phyloP scores from a whole-genome alignment of 2,329 filamentous ascomycete species.

The Cucurbitaria berberidis region DNA sequence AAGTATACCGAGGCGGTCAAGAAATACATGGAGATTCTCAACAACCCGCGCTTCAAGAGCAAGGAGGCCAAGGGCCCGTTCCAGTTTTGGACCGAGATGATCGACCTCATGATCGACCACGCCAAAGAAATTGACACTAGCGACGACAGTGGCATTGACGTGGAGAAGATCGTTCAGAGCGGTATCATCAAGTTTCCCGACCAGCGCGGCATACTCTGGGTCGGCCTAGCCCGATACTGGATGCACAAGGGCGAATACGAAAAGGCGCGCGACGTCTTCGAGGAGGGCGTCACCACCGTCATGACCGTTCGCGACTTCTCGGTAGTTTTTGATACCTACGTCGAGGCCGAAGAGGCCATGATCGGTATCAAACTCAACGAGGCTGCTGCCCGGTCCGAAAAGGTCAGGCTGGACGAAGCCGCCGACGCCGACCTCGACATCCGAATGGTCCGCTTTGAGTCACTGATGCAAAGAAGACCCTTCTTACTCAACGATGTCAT shows the following conservation, averaged over 20 bases:
- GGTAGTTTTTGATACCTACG: constrained; percentile 93
- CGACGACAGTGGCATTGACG: constrained; percentile 82
- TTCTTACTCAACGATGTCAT: constrained; percentile 97
- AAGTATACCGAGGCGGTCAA: constrained; percentile 90
- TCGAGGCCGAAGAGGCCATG: constrained; percentile 95
- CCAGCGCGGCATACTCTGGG: constrained; percentile 94
- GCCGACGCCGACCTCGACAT: constrained; percentile 95
- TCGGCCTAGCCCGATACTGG: constrained; percentile 94
- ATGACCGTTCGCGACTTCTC: constrained; percentile 99
- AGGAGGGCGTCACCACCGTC: constrained; percentile 95
- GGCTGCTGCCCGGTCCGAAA: constrained; percentile 78
- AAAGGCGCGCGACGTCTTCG: constrained; percentile 88
- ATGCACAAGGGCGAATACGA: constrained; percentile 93
- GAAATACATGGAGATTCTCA: constrained; percentile 88
- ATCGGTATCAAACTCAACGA: constrained; percentile 91
- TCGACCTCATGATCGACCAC: constrained; percentile 89
- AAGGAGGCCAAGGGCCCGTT: constrained; percentile 95
- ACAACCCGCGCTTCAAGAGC: constrained; percentile 88
- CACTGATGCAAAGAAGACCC: constrained; percentile 94
- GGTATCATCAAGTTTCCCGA: constrained; percentile 91
- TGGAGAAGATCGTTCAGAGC: constrained; percentile 90
- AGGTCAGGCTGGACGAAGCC: constrained; percentile 77
- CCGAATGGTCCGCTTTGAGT: constrained; percentile 96
- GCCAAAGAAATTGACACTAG: constrained; percentile 84
- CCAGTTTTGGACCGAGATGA: constrained; percentile 97